Evolutionary conservation across 2,329 filamentous ascomycete species (phyloP).

Genomic region (Aspergillus tamarii): DNA sequence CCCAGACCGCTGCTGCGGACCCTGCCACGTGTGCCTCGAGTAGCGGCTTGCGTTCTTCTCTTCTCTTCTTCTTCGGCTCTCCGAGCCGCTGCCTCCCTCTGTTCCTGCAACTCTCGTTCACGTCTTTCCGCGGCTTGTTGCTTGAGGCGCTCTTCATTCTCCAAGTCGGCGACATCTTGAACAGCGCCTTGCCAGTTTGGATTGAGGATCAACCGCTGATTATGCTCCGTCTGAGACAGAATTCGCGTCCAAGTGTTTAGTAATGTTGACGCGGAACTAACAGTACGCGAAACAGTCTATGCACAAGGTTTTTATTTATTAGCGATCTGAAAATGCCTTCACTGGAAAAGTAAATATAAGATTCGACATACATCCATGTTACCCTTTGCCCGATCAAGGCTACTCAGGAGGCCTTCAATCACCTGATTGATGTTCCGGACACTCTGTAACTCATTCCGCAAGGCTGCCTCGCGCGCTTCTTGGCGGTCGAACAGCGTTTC

Average conservation of each 20-base stretch:
- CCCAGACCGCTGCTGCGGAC: slow-evolving; percentile 39
- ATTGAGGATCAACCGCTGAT: slow-evolving; percentile 86
- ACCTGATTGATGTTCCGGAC: slow-evolving; percentile 85
- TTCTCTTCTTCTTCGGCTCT: slow-evolving; percentile 55
- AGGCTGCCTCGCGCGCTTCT: slow-evolving; percentile 70
- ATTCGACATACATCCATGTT: slow-evolving; percentile 51
- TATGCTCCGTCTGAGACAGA: slow-evolving; percentile 95
- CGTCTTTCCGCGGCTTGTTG: slow-evolving; percentile 78
- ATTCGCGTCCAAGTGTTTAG: slow-evolving; percentile 96
- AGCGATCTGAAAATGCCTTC: background rate
- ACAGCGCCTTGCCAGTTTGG: slow-evolving; percentile 87
- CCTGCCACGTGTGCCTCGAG: slow-evolving; percentile 39
- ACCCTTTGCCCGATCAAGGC: slow-evolving; percentile 50
- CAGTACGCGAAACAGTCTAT: slow-evolving; percentile 81
- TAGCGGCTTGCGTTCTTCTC: slow-evolving; percentile 39
- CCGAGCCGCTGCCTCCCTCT: slow-evolving; percentile 68
- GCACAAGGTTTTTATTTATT: background rate
- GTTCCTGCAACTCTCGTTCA: slow-evolving; percentile 76
- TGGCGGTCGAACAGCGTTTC: slow-evolving; percentile 64
- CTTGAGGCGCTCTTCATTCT: slow-evolving; percentile 73
- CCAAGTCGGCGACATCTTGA: slow-evolving; percentile 82
- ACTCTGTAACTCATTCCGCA: slow-evolving; percentile 79
- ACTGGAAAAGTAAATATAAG: background rate
- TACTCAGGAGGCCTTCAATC: slow-evolving; percentile 65
- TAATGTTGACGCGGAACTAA: slow-evolving; percentile 82